Base-by-base conservation (phyloP, 305 asterid species). In the Caryopteris hybrid region DNA sequence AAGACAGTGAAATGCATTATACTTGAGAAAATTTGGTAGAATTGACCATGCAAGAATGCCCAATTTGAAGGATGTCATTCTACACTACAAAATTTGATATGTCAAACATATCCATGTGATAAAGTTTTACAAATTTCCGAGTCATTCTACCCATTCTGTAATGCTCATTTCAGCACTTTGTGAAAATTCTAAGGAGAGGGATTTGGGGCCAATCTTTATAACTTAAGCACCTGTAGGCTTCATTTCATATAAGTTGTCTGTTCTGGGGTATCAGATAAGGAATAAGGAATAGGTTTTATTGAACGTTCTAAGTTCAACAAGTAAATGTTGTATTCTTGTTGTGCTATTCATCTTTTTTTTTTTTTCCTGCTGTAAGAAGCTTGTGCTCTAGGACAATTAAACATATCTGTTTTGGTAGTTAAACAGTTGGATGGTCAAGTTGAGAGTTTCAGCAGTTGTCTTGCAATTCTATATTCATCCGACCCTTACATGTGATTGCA, bases 401-500 rank as follows among this genome's bases (percentile, higher is more conserved):
- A 55, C 1, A 4, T 9, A 55, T 42, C 34, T 16, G n/a, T 23
- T n/a, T 6, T n/a, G n/a, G n/a, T n/a, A n/a, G n/a, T n/a, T n/a
- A n/a, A n/a, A n/a, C n/a, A n/a, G 31, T 25, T 25, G 31, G 42
- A 23, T 57, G 25, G 58, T 25, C 41, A 12, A 34, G 9, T 50
- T 7, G 36, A 11, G n/a, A 54, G 17, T 18, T 45, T 9, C 27
- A 33, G 42, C 25, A 29, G 8, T 36, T 22, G 25, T 22, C 12
- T 50, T 13, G n/a, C 14, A 3, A 42, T n/a, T 8, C 31, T 39
- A 14, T 14, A 3, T 53, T 23, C 43, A 66, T 46, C 65, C 57
- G 64, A 51, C 8, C n/a, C 27, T 34, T 14, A 12, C 34, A 0
- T 68, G 16, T 69, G 59, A 66, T 74, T 71, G 74, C 90, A 89